Evolutionary conservation across 2,329 filamentous ascomycete genomes (phyloP), one percentile per base, ranked within the genome.

Genomic region (Didymella pinodella): DNA sequence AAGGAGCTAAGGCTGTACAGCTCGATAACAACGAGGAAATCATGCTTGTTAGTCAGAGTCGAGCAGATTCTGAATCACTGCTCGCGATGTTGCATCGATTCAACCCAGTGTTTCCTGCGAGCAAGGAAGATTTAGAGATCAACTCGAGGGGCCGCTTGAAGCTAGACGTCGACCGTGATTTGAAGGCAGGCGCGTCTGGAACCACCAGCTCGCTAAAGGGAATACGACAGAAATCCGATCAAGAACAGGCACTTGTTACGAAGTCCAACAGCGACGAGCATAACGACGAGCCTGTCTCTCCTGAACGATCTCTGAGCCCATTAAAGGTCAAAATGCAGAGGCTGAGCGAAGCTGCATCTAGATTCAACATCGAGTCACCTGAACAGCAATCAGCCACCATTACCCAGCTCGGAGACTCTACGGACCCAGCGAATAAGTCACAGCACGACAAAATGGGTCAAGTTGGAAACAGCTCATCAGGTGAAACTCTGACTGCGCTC

Each of bases 241-340:
- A 20, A 43, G 55, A 48, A 11, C 28, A 26, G 11, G 14, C n/a
- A 6, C n/a, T 25, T n/a, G 20, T 26, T 3, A 12, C 32, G 4
- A 41, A n/a, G 5, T 38, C 54, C 7, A 41, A 3, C 2, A n/a
- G 12, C 2, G 32, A 48, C 16, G 4, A 14, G 44, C 16, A 36
- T 7, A n/a, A 14, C 2, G 32, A 48, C 16, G 4, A 14, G 44
- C 16, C 25, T 7, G 7, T 4, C 4, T 36, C 26, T 40, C 20
- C 12, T 36, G 49, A 36, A 48, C 52, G 41, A n/a, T 43, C 12
- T 20, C 44, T 40, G 45, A 64, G 60, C 31, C 34, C 48, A 26
- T 22, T 64, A 2, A 54, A 64, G 49, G 38, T 16, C 47, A 63
- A 61, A 29, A 57, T 63, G 48, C 58, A 66, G 20, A 55, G 40